Evolutionary conservation across 495 filamentous ascomycete genomes (phyloP).

Genomic region (Hapsidospora chrysogenum): DNA sequence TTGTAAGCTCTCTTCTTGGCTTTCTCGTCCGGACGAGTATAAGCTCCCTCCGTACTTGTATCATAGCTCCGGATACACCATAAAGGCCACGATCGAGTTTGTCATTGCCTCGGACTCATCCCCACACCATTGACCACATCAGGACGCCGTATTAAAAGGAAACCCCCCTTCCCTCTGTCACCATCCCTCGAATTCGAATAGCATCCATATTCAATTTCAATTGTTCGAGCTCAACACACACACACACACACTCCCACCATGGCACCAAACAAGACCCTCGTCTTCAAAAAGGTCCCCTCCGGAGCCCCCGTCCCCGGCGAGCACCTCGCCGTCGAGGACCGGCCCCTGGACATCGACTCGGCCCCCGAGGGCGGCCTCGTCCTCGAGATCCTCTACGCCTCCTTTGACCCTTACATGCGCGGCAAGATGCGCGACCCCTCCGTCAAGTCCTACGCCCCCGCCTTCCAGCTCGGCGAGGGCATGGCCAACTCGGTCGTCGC

Average conservation of each 20-base stretch:
- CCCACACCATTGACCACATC: too few species aligned
- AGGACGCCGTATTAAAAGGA: too few species aligned
- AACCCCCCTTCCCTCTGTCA: too few species aligned
- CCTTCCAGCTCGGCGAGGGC: slow-evolving; percentile 38
- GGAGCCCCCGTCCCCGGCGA: slow-evolving; percentile 56
- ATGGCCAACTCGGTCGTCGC: slow-evolving; percentile 40
- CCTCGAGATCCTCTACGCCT: slow-evolving; percentile 57
- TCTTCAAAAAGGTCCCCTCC: slow-evolving; percentile 58
- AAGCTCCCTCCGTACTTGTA: too few species aligned
- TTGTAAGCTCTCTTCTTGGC: too few species aligned
- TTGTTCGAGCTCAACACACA: too few species aligned
- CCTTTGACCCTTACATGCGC: slow-evolving; percentile 81
- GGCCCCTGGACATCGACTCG: slow-evolving; percentile 37
- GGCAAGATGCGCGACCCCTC: slow-evolving; percentile 38
- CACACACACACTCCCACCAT: slow-evolving; percentile 10
- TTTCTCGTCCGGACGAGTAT: too few species aligned
- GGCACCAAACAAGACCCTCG: slow-evolving; percentile 59
- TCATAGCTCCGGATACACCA: too few species aligned
- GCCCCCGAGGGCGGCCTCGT: slow-evolving; percentile 56
- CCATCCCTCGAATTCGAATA: too few species aligned
- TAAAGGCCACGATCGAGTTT: too few species aligned
- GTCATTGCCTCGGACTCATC: too few species aligned
- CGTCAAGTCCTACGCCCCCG: slow-evolving; percentile 44
- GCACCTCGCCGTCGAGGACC: slow-evolving; percentile 52
- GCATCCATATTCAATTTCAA: too few species aligned